Evolutionary conservation across 768 basidiomycete species (phyloP).

Genomic region (Hypholoma fasciculare): DNA sequence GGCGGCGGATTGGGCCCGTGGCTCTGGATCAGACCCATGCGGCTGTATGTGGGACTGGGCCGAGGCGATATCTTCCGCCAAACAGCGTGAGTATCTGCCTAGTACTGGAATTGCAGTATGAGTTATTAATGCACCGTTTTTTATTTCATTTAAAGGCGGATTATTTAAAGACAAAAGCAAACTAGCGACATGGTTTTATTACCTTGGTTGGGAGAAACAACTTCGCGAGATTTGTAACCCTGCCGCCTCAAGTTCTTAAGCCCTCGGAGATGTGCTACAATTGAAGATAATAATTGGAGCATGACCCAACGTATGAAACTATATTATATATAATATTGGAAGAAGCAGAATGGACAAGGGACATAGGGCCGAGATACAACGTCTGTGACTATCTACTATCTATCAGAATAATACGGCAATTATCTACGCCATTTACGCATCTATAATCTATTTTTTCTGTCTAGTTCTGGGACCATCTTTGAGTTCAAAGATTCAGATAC

Average conservation of each 20-base stretch:
- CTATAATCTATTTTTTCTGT: too few species aligned
- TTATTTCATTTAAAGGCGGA: neutral
- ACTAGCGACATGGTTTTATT: neutral
- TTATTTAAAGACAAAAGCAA: neutral
- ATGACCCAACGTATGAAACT: too few species aligned
- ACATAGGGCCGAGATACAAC: too few species aligned
- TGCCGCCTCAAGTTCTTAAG: neutral
- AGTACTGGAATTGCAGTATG: too few species aligned
- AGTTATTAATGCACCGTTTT: too few species aligned
- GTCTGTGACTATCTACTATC: too few species aligned
- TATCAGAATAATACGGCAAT: too few species aligned
- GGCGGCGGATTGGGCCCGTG: slow-evolving; percentile 2
- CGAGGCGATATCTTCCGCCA: slow-evolving; percentile 1
- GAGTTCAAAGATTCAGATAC: too few species aligned
- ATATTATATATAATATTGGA: neutral
- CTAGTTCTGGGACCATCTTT: too few species aligned
- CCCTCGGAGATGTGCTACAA: too few species aligned
- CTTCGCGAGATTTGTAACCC: neutral
- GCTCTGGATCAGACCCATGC: neutral
- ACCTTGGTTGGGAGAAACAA: neutral
- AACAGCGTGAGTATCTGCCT: neutral
- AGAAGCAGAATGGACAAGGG: neutral
- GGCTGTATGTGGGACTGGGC: slow-evolving; percentile 10
- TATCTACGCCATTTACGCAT: too few species aligned
- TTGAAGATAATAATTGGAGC: too few species aligned